Evolutionary conservation across 2,329 filamentous ascomycete species (phyloP).

Genomic region (Neonectria faginata): DNA sequence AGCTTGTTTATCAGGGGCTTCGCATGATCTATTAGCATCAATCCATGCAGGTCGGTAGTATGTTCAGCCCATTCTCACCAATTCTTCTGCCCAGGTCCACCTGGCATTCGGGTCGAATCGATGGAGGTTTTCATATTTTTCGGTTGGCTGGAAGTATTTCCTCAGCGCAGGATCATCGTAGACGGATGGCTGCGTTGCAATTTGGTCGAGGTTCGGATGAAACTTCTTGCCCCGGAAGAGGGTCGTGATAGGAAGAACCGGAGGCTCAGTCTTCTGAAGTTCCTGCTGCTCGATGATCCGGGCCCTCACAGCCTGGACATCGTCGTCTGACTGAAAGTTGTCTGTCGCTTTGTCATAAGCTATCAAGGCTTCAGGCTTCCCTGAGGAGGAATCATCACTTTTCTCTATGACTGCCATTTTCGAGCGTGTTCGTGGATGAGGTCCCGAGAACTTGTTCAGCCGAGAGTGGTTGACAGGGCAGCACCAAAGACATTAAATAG

Average conservation of each 20-base stretch:
- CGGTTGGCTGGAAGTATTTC: conserved; percentile 49
- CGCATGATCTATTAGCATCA: neutral
- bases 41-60: neutral
- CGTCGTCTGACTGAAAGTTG: conserved; percentile 15
- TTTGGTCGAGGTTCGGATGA: conserved; percentile 22
- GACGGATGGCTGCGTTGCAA: conserved; percentile 58
- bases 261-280: conserved; percentile 32
- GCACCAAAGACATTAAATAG: no score
- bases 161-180: conserved; percentile 57
- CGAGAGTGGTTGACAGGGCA: no score
- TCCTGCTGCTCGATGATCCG: conserved; percentile 30
- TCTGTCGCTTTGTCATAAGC: neutral
- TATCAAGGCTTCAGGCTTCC: neutral
- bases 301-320: conserved; percentile 12
- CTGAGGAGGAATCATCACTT: conserved; percentile 13
- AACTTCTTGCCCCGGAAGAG: conserved; percentile 25
- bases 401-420: conserved; percentile 7
- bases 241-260: conserved; percentile 27
- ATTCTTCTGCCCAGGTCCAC: conserved; percentile 57
- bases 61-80: conserved; percentile 11
- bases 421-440: no score
- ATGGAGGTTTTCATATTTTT: conserved; percentile 57
- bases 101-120: conserved; percentile 60
- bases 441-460: no score
- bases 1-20: conserved; percentile 53